Percentiles rank a stretch among this genome's conserved stretches.
Conservation (phyloP, 768 basidiomycete genomes). For the Leccinum rimulosum region DNA sequence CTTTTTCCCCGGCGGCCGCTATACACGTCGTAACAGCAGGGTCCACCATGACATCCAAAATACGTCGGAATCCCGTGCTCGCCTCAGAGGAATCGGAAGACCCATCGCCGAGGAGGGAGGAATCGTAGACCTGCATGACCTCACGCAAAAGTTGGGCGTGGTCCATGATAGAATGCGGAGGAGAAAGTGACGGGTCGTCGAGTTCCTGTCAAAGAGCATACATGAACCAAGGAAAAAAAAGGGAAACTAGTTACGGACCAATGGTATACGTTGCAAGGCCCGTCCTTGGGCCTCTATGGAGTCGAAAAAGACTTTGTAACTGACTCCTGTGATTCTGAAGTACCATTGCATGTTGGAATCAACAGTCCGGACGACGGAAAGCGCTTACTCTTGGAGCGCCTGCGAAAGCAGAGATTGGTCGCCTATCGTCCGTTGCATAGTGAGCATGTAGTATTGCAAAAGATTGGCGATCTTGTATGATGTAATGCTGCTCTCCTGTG, state of each 20-base stretch:
- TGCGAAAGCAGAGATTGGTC: constrained; percentile 72
- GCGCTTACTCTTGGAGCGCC: constrained; percentile 73
- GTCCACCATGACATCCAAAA: constrained; percentile 82
- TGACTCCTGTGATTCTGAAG: constrained; percentile 70
- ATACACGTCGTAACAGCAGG: constrained; percentile 79
- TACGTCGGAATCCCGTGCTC: constrained; percentile 31
- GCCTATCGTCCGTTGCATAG: constrained; percentile 92
- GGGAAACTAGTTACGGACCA: constrained; percentile 39
- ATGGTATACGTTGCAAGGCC: constrained; percentile 48
- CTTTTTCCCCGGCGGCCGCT: constrained; percentile 63
- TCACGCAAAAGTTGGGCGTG: constrained; percentile 83
- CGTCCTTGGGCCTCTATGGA: constrained; percentile 84
- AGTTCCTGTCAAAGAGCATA: constrained; percentile 43
- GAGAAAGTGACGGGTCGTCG: constrained; percentile 67
- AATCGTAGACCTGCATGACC: constrained; percentile 85
- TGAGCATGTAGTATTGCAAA: constrained; percentile 91
- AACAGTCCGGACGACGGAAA: too few relatives aligned
- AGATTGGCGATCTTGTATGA: constrained; percentile 93
- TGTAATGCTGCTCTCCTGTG: constrained; percentile 90
- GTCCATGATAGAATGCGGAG: constrained; percentile 79
- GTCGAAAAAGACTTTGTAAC: constrained; percentile 85
- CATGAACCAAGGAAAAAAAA: not conserved
- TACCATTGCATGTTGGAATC: not conserved
- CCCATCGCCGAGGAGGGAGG: constrained; percentile 69
- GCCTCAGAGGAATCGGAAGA: constrained; percentile 10